Conservation (phyloP, 2,329 filamentous ascomycete species). For the Parafenestella ontariensis region DNA sequence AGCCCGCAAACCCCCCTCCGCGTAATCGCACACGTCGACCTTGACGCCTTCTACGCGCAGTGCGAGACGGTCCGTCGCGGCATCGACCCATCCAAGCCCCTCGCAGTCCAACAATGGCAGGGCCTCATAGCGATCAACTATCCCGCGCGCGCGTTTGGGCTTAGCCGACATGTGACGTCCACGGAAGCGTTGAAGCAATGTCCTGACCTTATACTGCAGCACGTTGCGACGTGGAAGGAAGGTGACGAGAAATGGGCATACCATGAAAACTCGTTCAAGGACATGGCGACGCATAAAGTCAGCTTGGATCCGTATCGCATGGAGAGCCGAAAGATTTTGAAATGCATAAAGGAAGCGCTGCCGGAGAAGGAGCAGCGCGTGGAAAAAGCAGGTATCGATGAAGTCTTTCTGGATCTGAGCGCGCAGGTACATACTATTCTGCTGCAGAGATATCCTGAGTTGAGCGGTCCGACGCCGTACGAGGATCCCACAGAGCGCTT, state of each 20-base stretch:
- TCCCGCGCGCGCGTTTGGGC: slow-evolving; percentile 79
- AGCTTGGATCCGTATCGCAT: slow-evolving; percentile 90
- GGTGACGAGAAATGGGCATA: slow-evolving; percentile 94
- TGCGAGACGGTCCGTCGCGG: slow-evolving; percentile 91
- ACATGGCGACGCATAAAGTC: slow-evolving; percentile 90
- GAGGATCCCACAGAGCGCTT: slow-evolving; percentile 75
- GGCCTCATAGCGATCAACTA: slow-evolving; percentile 97
- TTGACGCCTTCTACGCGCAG: slow-evolving; percentile 95
- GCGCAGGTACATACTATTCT: slow-evolving; percentile 80
- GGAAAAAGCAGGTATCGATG: slow-evolving; percentile 94
- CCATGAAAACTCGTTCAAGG: slow-evolving; percentile 76
- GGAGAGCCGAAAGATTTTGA: slow-evolving; percentile 82
- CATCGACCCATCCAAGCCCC: slow-evolving; percentile 74
- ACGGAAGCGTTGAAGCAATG: slow-evolving; percentile 86
- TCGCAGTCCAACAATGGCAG: slow-evolving; percentile 96
- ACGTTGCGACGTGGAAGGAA: slow-evolving; percentile 94
- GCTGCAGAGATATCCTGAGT: slow-evolving; percentile 76
- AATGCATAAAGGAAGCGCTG: slow-evolving; percentile 76
- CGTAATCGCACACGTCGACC: slow-evolving; percentile 88
- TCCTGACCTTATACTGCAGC: slow-evolving; percentile 82
- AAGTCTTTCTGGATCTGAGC: slow-evolving; percentile 92
- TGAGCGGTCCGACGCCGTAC: slow-evolving; percentile 72
- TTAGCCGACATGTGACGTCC: slow-evolving; percentile 79
- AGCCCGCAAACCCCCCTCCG: slow-evolving; percentile 78
- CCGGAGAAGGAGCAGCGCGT: slow-evolving; percentile 72